phyloP scores from a whole-genome alignment of 2,329 filamentous ascomycete genomes.

The Scedosporium minutisporum region DNA sequence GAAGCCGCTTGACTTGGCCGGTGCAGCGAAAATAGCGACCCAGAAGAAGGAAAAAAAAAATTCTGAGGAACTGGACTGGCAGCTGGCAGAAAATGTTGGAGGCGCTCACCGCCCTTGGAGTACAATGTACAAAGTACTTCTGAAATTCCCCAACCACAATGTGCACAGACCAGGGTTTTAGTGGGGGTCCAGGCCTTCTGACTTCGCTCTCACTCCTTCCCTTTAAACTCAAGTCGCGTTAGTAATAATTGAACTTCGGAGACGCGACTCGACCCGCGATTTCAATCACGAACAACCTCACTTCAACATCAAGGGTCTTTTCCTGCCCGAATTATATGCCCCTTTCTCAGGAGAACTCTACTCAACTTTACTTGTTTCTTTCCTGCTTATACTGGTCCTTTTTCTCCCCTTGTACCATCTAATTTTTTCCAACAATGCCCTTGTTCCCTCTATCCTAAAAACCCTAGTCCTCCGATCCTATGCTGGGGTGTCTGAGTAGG shows the following conservation, averaged over 20 bases:
- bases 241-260: not conserved
- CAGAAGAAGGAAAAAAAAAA: slow-evolving; percentile 4
- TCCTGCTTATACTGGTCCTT: no score
- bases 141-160: no score
- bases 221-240: not conserved
- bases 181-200: slow-evolving; percentile 1
- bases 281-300: not conserved
- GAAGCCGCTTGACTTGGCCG: not conserved
- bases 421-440: not conserved
- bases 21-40: not conserved
- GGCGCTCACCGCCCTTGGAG: slow-evolving; percentile 6
- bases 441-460: not conserved
- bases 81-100: slow-evolving; percentile 1
- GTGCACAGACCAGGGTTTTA: not conserved
- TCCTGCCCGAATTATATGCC: no score
- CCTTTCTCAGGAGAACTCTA: not conserved
- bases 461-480: not conserved
- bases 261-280: slow-evolving; percentile 2
- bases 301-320: no score
- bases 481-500: not conserved
- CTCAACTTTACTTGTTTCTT: not conserved
- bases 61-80: not conserved
- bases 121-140: not conserved
- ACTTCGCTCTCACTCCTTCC: not conserved
- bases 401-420: not conserved